A percentile compares a stretch with the other conserved stretches of the same genome.
phyloP scores from a whole-genome alignment of 768 basidiomycete genomes.

The Pilatotrama ljubarskyi region DNA sequence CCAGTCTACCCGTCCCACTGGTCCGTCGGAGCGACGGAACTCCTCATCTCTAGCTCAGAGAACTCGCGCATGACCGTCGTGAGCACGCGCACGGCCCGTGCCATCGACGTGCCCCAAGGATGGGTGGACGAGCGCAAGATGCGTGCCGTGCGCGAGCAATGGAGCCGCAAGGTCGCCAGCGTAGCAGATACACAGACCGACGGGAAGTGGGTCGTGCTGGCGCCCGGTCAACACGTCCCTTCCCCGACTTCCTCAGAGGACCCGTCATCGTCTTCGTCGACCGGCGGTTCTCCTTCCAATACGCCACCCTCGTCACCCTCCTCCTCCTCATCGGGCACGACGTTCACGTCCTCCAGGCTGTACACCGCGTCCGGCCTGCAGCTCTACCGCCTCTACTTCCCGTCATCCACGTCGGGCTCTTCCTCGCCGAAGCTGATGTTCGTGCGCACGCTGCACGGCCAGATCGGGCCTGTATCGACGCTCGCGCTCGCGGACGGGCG shows the following conservation, averaged over 20 bases:
- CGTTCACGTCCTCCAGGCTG: conserved; percentile 37
- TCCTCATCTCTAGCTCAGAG: conserved; percentile 53
- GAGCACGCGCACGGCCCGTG: conserved; percentile 62
- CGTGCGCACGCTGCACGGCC: conserved; percentile 71
- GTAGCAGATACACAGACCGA: conserved; percentile 81
- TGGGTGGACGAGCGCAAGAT: conserved; percentile 72
- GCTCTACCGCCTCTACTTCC: conserved; percentile 71
- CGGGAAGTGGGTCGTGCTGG: conserved; percentile 83
- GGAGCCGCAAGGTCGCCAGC: conserved; percentile 68
- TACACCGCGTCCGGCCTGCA: conserved; percentile 61
- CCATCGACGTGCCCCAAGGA: conserved; percentile 69
- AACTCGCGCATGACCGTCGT: conserved; percentile 47
- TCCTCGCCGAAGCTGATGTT: conserved; percentile 67
- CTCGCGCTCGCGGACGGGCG: conserved; percentile 79
- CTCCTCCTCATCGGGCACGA: conserved; percentile 3
- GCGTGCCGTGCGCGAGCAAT: conserved; percentile 66
- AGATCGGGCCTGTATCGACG: conserved; percentile 61
- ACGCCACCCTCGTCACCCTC: neutral
- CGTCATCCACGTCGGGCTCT: conserved; percentile 49
- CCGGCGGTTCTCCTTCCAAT: conserved; percentile 25
- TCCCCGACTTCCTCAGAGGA: conserved; percentile 24
- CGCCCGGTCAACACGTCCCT: conserved; percentile 45
- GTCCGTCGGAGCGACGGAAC: conserved; percentile 75
- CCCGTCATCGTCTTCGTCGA: conserved; percentile 26
- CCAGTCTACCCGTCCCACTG: conserved; percentile 83